phyloP scores from a whole-genome alignment of 2,329 filamentous ascomycete species.

The Fusarium sp. region DNA sequence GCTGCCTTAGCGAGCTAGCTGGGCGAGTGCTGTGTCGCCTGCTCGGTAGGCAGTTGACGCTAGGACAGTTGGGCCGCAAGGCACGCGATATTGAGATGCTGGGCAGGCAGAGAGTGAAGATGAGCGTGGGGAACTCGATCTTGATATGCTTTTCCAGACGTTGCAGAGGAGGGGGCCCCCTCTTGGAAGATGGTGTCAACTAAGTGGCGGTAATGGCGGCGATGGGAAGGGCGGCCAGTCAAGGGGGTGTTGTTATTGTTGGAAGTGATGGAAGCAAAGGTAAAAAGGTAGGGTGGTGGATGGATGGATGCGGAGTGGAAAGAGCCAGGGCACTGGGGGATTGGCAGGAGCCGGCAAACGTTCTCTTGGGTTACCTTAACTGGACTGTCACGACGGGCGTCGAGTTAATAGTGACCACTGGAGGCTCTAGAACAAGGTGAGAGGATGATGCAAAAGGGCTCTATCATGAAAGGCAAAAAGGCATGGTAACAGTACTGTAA shows the following conservation, averaged over 20 bases:
- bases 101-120: constrained; percentile 14
- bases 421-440: not conserved
- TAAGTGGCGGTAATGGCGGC: constrained; percentile 28
- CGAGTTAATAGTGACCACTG: not conserved
- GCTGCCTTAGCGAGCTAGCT: constrained; percentile 39
- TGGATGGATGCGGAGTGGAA: constrained; percentile 21
- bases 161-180: constrained; percentile 19
- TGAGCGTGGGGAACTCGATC: constrained; percentile 26
- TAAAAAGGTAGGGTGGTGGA: constrained; percentile 12
- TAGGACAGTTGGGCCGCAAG: constrained; percentile 33
- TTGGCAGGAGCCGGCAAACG: constrained; percentile 22
- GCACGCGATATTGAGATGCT: constrained; percentile 27
- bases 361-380: constrained; percentile 35
- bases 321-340: constrained; percentile 19
- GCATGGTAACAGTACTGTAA: not conserved
- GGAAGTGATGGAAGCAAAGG: constrained; percentile 18
- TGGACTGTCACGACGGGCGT: constrained; percentile 33
- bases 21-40: constrained; percentile 39
- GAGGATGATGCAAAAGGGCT: constrained; percentile 11
- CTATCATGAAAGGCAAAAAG: constrained; percentile 7
- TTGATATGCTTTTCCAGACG: constrained; percentile 41
- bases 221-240: constrained; percentile 13
- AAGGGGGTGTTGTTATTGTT: constrained; percentile 19
- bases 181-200: constrained; percentile 36
- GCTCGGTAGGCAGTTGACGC: constrained; percentile 37